Evolutionary conservation across 805 yeast species (phyloP), one percentile per base, ranked within the genome.

Genomic region (Yamadazyma akitaensis): DNA sequence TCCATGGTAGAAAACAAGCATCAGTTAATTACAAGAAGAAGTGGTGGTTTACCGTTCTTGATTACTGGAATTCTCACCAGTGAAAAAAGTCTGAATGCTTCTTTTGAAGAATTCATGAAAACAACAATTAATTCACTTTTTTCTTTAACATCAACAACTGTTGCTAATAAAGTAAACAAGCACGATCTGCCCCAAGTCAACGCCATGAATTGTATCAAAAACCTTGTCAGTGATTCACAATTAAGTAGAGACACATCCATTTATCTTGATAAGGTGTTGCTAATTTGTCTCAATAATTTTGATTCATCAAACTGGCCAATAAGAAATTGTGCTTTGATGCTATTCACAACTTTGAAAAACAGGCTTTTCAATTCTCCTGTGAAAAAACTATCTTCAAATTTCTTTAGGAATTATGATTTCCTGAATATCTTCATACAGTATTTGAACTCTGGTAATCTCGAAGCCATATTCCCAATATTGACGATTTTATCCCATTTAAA

Each of bases 321-420:
- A 24, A 75, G 96, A 59, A 92, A 92, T 61, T 88, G 97, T 63
- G 89, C 96, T 0, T 85, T 91, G 16, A 94, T 92, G 98, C 72
- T 92, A 35, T 92, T 90, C 61, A 84, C 96, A 0, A 82, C 96
- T 0, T 64, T 92, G 36, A 94, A 88, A 57, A 85, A 84, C 49
- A 75, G 92, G 49, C 59, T 94, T 5, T 91, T 92, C 64, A 95
- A 95, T 1, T 77, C 40, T 12, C 73, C 72, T 38, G 69, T 71
- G 44, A 59, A 63, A 8, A 57, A 71, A 49, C 73, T 84, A 21
- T 84, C 94, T 0, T 72, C 85, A 41, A 65, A 82, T 11, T 91
- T 92, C 58, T 92, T 92, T 61, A 69, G 83, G 2, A 77, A 79
- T 48, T 88, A 76, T 62, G 77, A 79, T 2, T 65, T 88, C 11